These are phyloP conservation scores for Coffea humblotiana DNA, from an alignment of 305 asterid species.

Conservation along the genomic window DNA sequence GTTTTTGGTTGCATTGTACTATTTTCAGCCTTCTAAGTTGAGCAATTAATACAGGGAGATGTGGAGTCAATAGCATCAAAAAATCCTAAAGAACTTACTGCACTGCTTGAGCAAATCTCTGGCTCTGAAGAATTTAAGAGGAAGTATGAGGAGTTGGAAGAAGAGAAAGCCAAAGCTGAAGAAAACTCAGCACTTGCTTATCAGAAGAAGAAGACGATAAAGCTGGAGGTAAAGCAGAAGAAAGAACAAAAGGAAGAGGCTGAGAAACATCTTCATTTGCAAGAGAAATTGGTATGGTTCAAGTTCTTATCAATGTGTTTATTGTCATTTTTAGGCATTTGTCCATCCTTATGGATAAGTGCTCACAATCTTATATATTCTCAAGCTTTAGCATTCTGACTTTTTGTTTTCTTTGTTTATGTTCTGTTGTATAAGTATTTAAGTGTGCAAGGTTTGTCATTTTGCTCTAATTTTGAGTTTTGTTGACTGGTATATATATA, in stretches of 20 bases:
- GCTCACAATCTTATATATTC: background rate
- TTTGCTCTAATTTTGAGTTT: background rate
- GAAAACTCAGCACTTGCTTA: constrained; percentile 95
- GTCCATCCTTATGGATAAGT: background rate
- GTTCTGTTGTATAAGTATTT: background rate
- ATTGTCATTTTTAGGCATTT: constrained; percentile 1
- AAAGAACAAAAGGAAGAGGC: constrained; percentile 99
- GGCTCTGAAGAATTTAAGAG: constrained; percentile 94
- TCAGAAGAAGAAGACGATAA: constrained; percentile 88
- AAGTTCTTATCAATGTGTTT: background rate
- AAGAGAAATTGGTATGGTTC: constrained; percentile 75
- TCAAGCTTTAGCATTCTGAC: background rate
- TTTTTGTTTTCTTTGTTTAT: background rate
- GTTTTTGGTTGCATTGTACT: constrained; percentile 8
- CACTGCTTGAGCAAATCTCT: constrained; percentile 89
- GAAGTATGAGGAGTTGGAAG: constrained; percentile 83
- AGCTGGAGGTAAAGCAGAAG: constrained; percentile 88
- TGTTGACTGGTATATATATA: too few species aligned
- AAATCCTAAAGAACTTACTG: constrained; percentile 88
- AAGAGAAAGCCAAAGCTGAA: constrained; percentile 85
- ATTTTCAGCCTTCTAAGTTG: background rate
- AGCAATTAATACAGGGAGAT: constrained; percentile 67
- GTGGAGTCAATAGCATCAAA: constrained; percentile 97
- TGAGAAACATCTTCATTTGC: constrained; percentile 89
- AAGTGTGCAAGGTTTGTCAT: too few species aligned